Base-by-base conservation (phyloP, 768 basidiomycete genomes). In the Trametopsis cervina region DNA sequence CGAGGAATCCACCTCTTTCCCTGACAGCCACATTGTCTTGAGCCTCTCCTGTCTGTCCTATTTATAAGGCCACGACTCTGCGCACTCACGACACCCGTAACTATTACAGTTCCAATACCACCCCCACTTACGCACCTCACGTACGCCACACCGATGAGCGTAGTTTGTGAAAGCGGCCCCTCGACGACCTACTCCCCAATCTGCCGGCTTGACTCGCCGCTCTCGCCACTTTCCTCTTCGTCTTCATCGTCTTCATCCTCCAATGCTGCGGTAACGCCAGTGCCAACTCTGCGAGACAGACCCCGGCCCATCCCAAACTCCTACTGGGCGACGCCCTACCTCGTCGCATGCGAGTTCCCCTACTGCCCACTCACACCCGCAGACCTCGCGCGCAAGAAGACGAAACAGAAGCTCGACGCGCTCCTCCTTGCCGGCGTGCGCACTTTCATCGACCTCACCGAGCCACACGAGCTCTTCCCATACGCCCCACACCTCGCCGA, bases 391-490 rank as follows among this genome's bases (percentile, higher is more conserved):
- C 60, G 57, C 46, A 55, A 54, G 54, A 46, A 57, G 69, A 75
- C 62, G 66, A 72, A 71, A 46, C 82, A 84, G 52, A 88, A 89
- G 58, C 75, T 89, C 53, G 85, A 87, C 66, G 77, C 78, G 0
- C 72, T 89, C 43, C 77, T 89, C 21, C 67, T 67, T 9, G 78
- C 84, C 1, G 86, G 86, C 40, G 81, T 87, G 6, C 81, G 83
- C 51, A 87, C 86, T 4, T 89, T 89, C 64, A 81, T 89, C 62
- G 87, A 89, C 68, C 77, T 89, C 58, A 89, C 86, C n/a, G 86
- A 89, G 57, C 69, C 69, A n/a, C 81, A 82, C 37, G 86, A 89
- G 64, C 77, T 89, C 40, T 69, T 73, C 18, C 79, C 85, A 0
- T 89, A 89, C 63, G 68, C 69, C 15, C 69, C 73, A 24, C 70